phyloP scores from a whole-genome alignment of 257 asterid species.

The Solanum okadae region DNA sequence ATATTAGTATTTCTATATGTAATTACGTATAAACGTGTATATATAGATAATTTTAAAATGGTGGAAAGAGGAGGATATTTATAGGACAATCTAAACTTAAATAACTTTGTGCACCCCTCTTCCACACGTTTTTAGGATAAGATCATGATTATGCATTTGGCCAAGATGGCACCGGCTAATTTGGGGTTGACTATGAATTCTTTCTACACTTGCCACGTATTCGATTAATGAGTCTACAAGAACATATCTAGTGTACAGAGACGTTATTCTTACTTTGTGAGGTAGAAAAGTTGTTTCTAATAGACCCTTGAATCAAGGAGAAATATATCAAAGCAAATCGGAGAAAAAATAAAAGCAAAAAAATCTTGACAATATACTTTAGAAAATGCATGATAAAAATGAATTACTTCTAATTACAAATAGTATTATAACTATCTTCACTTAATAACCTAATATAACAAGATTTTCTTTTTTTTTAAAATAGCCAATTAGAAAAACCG shows the following conservation, averaged over 20 bases:
- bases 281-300: rapidly evolving
- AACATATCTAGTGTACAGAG: neutral
- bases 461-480: too few species aligned
- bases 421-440: neutral
- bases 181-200: neutral
- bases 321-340: neutral
- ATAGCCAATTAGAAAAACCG: too few species aligned
- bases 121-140: neutral
- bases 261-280: neutral
- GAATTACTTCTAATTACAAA: neutral
- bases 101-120: neutral
- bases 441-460: neutral
- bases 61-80: neutral
- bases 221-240: neutral
- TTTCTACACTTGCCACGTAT: neutral
- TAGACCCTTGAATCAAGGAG: neutral
- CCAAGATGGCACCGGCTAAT: too few species aligned
- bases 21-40: neutral
- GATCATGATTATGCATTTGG: too few species aligned
- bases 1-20: neutral
- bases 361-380: neutral
- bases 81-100: neutral
- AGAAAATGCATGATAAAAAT: neutral
- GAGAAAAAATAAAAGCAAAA: too few species aligned
- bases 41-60: neutral